Base-by-base conservation (phyloP, 306 rosid genomes). In the Pterocarpus macrocarpus region DNA sequence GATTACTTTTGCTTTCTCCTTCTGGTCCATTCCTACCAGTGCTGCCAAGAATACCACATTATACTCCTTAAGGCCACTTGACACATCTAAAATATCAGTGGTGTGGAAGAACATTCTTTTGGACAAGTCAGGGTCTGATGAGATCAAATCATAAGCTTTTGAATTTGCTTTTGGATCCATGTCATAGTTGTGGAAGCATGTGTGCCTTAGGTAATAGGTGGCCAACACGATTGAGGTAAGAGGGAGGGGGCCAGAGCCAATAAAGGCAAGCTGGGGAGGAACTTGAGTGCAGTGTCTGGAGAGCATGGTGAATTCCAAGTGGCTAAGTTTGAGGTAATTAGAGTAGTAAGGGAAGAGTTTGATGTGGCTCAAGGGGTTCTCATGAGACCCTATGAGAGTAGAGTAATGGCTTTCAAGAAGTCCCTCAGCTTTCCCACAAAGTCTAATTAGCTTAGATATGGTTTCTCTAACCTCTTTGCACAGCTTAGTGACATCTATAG, bases 181-280 rank as follows among this genome's bases (percentile, higher is more conserved):
- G 58, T 93, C 96, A 14, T 88, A 93, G 83, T 93, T 93, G 84
- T 93, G 89, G 47, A 93, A 83, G 53, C n/a, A 56, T n/a, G 75
- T 73, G 15, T 69, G 36, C 2, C 5, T 65, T 8, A 93, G 90
- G 88, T 85, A 88, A 50, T 81, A 73, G 0, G 86, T 80, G 72
- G 97, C 95, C 68, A 93, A 65, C 28, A 93, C 89, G 69, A 93
- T 91, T 4, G 97, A 89, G 64, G 97, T 89, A 0, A 92, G 90
- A 33, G 94, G 95, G 12, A 90, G 94, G 2, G 95, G 94, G 13
- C 95, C 95, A 1, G 95, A 92, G 14, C 97, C 97, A 36, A 90
- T 84, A 38, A 92, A 92, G 65, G 95, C 95, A 8, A 90, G 78
- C 16, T 82, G 28, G 50, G 53, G 1, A 1, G 91, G 91, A 1